Base-by-base conservation (phyloP, 2,329 filamentous ascomycete genomes). In the Diaporthe sp. region DNA sequence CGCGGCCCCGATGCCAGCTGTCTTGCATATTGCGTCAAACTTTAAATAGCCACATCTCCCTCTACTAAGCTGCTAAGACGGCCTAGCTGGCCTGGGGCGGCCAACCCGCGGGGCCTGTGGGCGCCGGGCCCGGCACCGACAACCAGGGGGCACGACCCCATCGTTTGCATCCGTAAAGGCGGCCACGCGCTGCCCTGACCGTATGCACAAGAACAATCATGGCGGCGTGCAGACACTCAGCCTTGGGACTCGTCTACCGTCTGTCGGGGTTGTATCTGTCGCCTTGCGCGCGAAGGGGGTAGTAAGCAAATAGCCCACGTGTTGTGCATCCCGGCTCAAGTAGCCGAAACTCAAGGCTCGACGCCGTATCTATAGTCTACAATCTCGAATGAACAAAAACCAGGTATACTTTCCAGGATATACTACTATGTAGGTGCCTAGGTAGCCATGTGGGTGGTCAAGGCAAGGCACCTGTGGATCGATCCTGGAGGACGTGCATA, bases 11-110 rank as follows among this genome's bases (percentile, higher is more conserved):
- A 60, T 75, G 75, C 75, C 75, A 76, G 71, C 75, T 76, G 71
- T 76, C 74, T 68, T 76, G 75, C 75, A 74, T 74, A 65, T 15
- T 73, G 71, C 71, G 51, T 55, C 71, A 63, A 73, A 65, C 71
- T 49, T 72, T 65, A 73, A 63, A 65, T 73, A 65, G 58, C 34
- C 37, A 73, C 47, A 47, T n/a, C 22, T 28, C 25, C 42, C 34
- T 31, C 65, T 25, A 12, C 63, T 15, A n/a, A n/a, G 63, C 63
- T 63, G 31, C 63, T 53, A 49, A 10, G 13, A 49, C 63, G 44
- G 65, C 65, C 65, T 53, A 28, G 63, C 63, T 31, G 44, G 63
- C 44, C 58, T 9, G 8, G 22, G 37, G 58, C 39, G 58, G 37
- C 58, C 58, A 61, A 28, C 58, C 58, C 37, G 58, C 37, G 37